Evolutionary conservation across 2,329 filamentous ascomycete genomes (phyloP).

Genomic region (Sporothrix schenckii): DNA sequence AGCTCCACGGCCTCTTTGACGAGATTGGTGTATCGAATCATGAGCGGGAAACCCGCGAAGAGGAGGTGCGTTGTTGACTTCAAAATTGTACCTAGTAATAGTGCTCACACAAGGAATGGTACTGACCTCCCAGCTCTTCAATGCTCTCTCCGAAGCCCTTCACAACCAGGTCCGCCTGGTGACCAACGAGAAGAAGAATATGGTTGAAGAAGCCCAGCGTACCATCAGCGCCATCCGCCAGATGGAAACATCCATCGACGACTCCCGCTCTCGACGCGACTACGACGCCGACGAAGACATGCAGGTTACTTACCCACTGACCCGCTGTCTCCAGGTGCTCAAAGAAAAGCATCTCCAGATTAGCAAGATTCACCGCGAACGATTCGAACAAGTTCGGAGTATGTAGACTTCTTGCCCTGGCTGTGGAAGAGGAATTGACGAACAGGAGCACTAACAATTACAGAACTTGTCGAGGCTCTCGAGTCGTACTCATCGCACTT

Average conservation of each 20-base stretch:
- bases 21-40: conserved; percentile 94
- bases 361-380: conserved; percentile 80
- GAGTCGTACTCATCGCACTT: conserved; percentile 97
- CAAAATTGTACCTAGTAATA: neutral
- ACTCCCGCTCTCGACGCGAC: conserved; percentile 67
- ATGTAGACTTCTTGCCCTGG: conserved; percentile 43
- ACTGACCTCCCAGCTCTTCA: conserved; percentile 68
- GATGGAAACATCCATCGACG: conserved; percentile 89
- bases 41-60: conserved; percentile 86
- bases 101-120: neutral
- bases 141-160: conserved; percentile 85
- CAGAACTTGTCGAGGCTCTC: conserved; percentile 89
- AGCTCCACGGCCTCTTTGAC: conserved; percentile 93
- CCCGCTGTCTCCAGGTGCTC: conserved; percentile 73
- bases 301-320: conserved; percentile 79
- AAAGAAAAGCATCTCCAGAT: conserved; percentile 86
- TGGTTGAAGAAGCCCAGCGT: conserved; percentile 86
- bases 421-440: neutral
- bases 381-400: conserved; percentile 96
- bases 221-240: conserved; percentile 86
- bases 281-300: conserved; percentile 63
- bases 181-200: conserved; percentile 81
- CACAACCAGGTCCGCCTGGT: conserved; percentile 87
- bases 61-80: conserved; percentile 65
- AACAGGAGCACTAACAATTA: neutral